Evolutionary conservation across 2,329 filamentous ascomycete species (phyloP).

Genomic region (Sporothrix globosa): DNA sequence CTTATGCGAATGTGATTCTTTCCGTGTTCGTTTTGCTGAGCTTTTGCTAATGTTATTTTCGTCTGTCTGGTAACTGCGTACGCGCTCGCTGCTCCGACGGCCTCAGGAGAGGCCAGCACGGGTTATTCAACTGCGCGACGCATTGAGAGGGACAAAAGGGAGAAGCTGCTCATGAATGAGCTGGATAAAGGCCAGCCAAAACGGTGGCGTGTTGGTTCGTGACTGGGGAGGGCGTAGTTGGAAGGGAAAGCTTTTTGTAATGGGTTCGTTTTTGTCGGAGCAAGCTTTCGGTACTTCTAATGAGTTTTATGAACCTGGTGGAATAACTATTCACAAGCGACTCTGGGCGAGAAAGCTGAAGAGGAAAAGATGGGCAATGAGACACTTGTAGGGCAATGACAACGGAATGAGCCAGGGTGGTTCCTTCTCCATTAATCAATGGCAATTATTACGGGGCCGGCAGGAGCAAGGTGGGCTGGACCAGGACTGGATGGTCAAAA

Average conservation of each 20-base stretch:
- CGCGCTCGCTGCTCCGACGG: conserved; percentile 42
- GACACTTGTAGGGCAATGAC: conserved; percentile 19
- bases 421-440: conserved; percentile 19
- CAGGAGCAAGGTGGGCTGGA: neutral
- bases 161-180: conserved; percentile 31
- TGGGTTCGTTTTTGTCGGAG: neutral
- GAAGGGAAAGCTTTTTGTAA: neutral
- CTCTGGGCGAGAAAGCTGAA: neutral
- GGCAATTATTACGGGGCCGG: neutral
- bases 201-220: conserved; percentile 7
- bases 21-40: conserved; percentile 6
- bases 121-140: conserved; percentile 44
- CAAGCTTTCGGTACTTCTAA: conserved; percentile 7
- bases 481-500: neutral
- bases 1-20: conserved; percentile 4
- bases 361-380: neutral
- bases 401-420: conserved; percentile 1
- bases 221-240: neutral
- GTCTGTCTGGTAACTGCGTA: conserved; percentile 5
- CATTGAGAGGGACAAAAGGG: conserved; percentile 41
- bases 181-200: conserved; percentile 18
- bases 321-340: neutral
- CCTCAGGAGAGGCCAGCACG: conserved; percentile 51
- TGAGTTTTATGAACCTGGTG: conserved; percentile 5
- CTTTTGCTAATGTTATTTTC: conserved; percentile 16